Conservation (phyloP, 257 asterid species). For the Penstemon eatonii region DNA sequence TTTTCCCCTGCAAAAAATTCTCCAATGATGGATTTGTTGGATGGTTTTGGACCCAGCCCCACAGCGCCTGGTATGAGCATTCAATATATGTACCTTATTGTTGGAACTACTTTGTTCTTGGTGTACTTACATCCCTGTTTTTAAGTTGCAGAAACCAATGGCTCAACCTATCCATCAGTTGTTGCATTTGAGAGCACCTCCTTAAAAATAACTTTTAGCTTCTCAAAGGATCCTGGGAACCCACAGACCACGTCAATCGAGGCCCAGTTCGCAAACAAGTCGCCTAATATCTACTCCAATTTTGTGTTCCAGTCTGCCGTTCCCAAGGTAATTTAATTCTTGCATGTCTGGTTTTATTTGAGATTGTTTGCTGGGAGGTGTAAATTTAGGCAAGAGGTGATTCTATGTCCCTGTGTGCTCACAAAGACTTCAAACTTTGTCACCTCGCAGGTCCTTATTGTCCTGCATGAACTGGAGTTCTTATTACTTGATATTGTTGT, state of each 20-base stretch:
- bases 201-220: constrained; percentile 64
- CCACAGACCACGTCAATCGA: constrained; percentile 70
- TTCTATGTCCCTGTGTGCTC: constrained; percentile 18
- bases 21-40: constrained; percentile 81
- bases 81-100: constrained; percentile 21
- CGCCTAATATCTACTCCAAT: constrained; percentile 61
- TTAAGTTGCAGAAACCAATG: constrained; percentile 62
- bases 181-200: constrained; percentile 87
- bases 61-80: constrained; percentile 53
- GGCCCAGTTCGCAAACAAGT: constrained; percentile 74
- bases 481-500: constrained; percentile 3
- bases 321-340: constrained; percentile 68
- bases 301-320: constrained; percentile 96
- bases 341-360: constrained; percentile 1
- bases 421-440: constrained; percentile 1
- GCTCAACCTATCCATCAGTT: constrained; percentile 66
- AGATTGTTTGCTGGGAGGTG: constrained; percentile 9
- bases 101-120: constrained; percentile 20
- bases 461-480: constrained; percentile 19
- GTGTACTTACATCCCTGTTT: constrained; percentile 23
- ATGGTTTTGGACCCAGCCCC: constrained; percentile 65
- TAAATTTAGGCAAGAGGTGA: not conserved
- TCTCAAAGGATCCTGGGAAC: constrained; percentile 76
- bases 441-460: not conserved
- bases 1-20: constrained; percentile 58